A percentile compares a stretch with the other conserved stretches of the same genome.
These are phyloP conservation scores for Lyophyllum shimeji DNA, from an alignment of 768 basidiomycete genomes.

Conservation along the genomic window DNA sequence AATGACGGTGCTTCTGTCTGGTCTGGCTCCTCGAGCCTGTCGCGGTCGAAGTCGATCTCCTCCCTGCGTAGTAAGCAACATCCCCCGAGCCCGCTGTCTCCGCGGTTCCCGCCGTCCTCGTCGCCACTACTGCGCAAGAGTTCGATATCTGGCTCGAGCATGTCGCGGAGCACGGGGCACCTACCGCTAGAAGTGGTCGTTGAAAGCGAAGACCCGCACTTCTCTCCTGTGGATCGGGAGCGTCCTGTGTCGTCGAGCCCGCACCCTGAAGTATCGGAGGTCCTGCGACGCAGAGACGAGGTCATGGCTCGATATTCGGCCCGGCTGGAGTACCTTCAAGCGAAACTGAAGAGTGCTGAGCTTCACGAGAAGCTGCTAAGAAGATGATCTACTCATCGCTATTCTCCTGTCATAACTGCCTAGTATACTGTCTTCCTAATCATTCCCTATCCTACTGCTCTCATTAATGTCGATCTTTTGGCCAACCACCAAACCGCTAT, in stretches of 20 bases:
- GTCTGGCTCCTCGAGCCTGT: constrained; percentile 40
- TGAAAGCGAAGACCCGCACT: constrained; percentile 13
- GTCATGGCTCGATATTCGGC: constrained; percentile 68
- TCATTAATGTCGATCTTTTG: background rate
- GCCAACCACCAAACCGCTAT: background rate
- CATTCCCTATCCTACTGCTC: background rate
- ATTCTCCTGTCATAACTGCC: background rate
- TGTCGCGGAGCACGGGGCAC: constrained; percentile 43
- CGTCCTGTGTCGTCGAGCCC: constrained; percentile 20
- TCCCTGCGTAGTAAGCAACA: constrained; percentile 25
- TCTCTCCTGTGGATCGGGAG: constrained; percentile 20
- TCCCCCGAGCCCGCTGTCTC: constrained; percentile 27
- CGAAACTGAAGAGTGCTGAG: constrained; percentile 76
- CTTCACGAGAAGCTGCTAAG: constrained; percentile 49
- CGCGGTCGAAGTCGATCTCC: constrained; percentile 41
- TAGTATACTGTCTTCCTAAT: constrained; percentile 4
- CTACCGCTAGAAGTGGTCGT: constrained; percentile 33
- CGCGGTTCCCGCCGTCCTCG: constrained; percentile 23
- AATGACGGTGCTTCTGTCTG: constrained; percentile 42
- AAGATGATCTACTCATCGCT: constrained; percentile 16
- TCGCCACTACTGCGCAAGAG: constrained; percentile 39
- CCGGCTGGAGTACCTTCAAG: constrained; percentile 72
- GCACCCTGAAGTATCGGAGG: constrained; percentile 55
- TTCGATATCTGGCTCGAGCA: constrained; percentile 40
- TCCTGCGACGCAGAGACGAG: constrained; percentile 63